These are phyloP conservation scores for Geotrichum carabidarum DNA, from an alignment of 1,139 yeast species.

Conservation along the genomic window DNA sequence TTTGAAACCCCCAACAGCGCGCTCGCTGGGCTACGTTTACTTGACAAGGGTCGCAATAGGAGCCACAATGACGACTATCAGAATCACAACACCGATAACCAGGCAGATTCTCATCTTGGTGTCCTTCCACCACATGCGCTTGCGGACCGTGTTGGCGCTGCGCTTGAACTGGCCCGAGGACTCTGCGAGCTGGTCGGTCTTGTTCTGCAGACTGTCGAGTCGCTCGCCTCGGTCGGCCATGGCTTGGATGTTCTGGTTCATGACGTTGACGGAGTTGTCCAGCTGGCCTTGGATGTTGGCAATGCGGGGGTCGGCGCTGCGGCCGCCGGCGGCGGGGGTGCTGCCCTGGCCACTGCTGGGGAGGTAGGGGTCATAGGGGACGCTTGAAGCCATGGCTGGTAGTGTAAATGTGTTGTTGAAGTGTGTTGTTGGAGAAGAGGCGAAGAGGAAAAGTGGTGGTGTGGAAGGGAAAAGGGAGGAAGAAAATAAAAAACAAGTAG, in stretches of 20 bases:
- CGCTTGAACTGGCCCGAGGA: conserved; percentile 3
- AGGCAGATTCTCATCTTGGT: conserved; percentile 5
- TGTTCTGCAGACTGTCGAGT: not conserved
- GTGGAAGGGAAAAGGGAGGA: not conserved
- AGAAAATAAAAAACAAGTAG: not conserved
- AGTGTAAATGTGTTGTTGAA: not conserved
- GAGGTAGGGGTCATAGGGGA: conserved; percentile 81
- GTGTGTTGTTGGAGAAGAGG: not conserved
- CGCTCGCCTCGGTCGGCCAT: conserved; percentile 6
- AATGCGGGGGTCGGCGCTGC: conserved; percentile 47
- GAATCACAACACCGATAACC: conserved; percentile 1
- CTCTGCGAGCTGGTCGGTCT: conserved; percentile 4
- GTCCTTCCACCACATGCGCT: conserved; percentile 8
- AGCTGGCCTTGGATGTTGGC: conserved; percentile 64
- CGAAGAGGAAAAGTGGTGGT: no score
- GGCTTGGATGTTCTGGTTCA: conserved; percentile 2
- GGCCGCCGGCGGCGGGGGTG: conserved; percentile 31
- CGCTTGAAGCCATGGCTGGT: conserved; percentile 61
- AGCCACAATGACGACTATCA: not conserved
- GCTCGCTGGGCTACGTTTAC: no score
- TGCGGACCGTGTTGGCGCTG: not conserved
- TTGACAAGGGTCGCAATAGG: conserved; percentile 1
- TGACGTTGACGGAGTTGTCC: not conserved
- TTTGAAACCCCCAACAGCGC: no score
- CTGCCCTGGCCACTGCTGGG: conserved; percentile 15